Base-by-base conservation (phyloP, 2,329 filamentous ascomycete species). In the Fusarium sp. region DNA sequence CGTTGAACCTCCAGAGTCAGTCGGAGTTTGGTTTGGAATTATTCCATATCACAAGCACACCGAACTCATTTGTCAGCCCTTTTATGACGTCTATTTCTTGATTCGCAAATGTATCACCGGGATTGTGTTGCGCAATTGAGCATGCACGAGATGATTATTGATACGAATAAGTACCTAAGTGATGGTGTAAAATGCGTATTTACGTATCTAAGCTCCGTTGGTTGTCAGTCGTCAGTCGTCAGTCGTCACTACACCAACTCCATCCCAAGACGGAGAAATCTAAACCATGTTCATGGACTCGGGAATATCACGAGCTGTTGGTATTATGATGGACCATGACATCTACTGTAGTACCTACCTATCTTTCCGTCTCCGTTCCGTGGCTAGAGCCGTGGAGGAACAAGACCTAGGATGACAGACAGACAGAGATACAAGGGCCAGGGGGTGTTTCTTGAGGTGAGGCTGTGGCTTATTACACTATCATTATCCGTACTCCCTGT, bases 391-490 rank as follows among this genome's bases (percentile, higher is more conserved):
- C 61, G 35, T 61, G 62, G 55, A 56, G 48, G 11, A 33, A 30
- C 28, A 30, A 30, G 30, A 62, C 24, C 24, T 7, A 24, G 20
- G 19, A 62, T 24, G 17, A 40, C 20, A 20, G 49, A 26, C 26
- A 26, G 24, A 26, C 24, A 26, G 24, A 26, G 7, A 7, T 9
- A 54, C 49, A 53, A 48, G 61, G 10, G 28, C 28, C 28, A 30
- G 28, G 28, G 28, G 61, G 56, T 45, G 40, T 51, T 46, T 44
- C n/a, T 47, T 62, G 52, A 45, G 50, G 56, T 52, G 65, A 49
- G 68, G 68, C 68, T 71, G 68, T 71, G 68, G 68, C 68, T 71
- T 64, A 71, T 52, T 56, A 64, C 55, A 47, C 10, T 30, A 30
- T 30, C 28, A 30, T 30, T 13, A 20, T 20, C 20, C 20, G 20